Percentiles rank a stretch among this genome's conserved stretches.
Conservation (phyloP, 768 basidiomycete species). For the Kwoniella sp. region DNA sequence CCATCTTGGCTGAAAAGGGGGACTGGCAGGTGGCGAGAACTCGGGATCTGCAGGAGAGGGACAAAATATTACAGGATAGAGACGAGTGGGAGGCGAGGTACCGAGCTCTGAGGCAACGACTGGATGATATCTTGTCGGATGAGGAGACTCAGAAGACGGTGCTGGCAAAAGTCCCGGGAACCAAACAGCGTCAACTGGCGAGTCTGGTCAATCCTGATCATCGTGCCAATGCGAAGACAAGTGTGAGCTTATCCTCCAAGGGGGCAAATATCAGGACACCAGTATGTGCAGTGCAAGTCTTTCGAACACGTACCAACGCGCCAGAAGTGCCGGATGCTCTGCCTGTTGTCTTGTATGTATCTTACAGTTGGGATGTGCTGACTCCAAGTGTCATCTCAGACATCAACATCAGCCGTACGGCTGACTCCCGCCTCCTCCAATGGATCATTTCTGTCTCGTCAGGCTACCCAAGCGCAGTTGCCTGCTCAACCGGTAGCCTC, state of each 20-base stretch:
- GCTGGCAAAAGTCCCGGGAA: not conserved
- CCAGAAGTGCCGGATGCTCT: too few relatives aligned
- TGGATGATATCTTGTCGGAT: constrained; percentile 7
- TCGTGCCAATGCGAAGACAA: not conserved
- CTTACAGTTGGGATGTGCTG: too few relatives aligned
- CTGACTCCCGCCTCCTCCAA: constrained; percentile 5
- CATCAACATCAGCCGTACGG: too few relatives aligned
- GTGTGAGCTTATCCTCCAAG: not conserved
- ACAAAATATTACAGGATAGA: constrained; percentile 20
- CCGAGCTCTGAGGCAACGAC: constrained; percentile 7
- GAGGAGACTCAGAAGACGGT: constrained; percentile 14
- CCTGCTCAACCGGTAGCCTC: constrained; percentile 1
- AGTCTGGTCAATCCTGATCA: not conserved
- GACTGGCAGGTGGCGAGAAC: not conserved
- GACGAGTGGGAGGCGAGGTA: constrained; percentile 24
- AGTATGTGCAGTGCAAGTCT: not conserved
- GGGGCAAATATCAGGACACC: not conserved
- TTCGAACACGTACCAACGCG: too few relatives aligned
- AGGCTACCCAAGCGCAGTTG: not conserved
- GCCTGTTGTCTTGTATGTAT: too few relatives aligned
- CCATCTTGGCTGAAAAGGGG: constrained; percentile 13
- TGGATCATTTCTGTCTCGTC: not conserved
- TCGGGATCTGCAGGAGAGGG: not conserved
- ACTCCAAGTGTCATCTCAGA: too few relatives aligned
- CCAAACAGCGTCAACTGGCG: not conserved